Conservation (phyloP, 805 yeast species). For the Ogataea trehaloabstinens region DNA sequence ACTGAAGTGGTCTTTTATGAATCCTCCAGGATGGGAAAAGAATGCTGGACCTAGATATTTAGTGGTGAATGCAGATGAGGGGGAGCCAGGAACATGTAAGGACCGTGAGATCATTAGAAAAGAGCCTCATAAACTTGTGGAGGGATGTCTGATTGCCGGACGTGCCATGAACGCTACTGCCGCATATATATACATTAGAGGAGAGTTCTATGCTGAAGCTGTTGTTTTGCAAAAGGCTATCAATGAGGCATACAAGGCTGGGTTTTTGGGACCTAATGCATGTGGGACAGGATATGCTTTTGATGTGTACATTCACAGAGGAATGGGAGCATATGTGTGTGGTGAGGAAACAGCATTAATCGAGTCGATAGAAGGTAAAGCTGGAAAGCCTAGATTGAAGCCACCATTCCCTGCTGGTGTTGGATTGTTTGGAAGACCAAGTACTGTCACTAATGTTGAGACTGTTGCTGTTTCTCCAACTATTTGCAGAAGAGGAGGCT, state of each 20-base stretch:
- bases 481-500: slow-evolving; percentile 83
- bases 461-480: slow-evolving; percentile 90
- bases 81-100: slow-evolving; percentile 93
- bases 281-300: slow-evolving; percentile 86
- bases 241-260: slow-evolving; percentile 82
- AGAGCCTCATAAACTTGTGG: slow-evolving; percentile 88
- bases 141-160: slow-evolving; percentile 88
- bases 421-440: slow-evolving; percentile 87
- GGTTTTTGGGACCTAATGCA: slow-evolving; percentile 77
- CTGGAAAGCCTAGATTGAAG: slow-evolving; percentile 90
- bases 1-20: slow-evolving; percentile 90
- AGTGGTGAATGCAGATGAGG: slow-evolving; percentile 91
- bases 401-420: slow-evolving; percentile 96
- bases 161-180: slow-evolving; percentile 93
- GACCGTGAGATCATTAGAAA: slow-evolving; percentile 89
- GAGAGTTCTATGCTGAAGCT: slow-evolving; percentile 86
- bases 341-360: slow-evolving; percentile 91
- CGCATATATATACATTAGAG: slow-evolving; percentile 87
- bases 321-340: slow-evolving; percentile 91
- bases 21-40: slow-evolving; percentile 94
- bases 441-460: slow-evolving; percentile 89
- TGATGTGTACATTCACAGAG: slow-evolving; percentile 83
- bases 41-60: slow-evolving; percentile 85
- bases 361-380: slow-evolving; percentile 88
- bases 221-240: slow-evolving; percentile 73